These are phyloP conservation scores for Penicillium sp. DNA, from an alignment of 2,329 filamentous ascomycete species.

Conservation along the genomic window DNA sequence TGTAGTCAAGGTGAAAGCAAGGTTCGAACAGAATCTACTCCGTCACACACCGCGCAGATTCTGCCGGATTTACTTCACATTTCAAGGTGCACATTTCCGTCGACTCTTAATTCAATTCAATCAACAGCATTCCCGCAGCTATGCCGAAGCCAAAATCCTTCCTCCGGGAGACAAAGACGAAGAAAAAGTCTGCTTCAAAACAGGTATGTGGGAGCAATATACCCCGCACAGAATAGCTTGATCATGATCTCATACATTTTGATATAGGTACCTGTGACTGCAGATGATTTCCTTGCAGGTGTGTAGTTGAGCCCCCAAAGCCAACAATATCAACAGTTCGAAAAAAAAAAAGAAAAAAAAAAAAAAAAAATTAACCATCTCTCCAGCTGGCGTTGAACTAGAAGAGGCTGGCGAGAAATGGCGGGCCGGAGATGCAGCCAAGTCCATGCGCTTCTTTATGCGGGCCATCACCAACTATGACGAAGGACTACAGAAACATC, in stretches of 20 bases:
- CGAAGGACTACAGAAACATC: slow-evolving; percentile 60
- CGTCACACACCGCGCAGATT: slow-evolving; percentile 8
- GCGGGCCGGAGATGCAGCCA: slow-evolving; percentile 67
- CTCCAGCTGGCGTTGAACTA: slow-evolving; percentile 61
- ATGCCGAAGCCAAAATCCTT: slow-evolving; percentile 44
- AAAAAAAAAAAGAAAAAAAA: not conserved
- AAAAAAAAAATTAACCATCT: not conserved
- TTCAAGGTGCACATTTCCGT: not conserved
- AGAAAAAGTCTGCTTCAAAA: slow-evolving; percentile 41
- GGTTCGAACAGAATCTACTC: not conserved
- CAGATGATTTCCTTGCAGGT: slow-evolving; percentile 67
- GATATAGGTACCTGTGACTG: slow-evolving; percentile 54
- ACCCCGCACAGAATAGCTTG: not conserved
- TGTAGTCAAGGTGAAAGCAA: not conserved
- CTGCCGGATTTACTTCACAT: slow-evolving; percentile 8
- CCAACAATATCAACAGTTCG: not conserved
- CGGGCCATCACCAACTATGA: slow-evolving; percentile 66
- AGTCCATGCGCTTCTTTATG: slow-evolving; percentile 58
- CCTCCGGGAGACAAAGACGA: slow-evolving; percentile 43
- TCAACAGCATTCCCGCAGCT: slow-evolving; percentile 2
- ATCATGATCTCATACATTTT: slow-evolving; percentile 6
- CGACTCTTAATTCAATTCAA: not conserved
- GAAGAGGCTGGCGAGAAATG: slow-evolving; percentile 74
- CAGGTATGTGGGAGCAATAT: slow-evolving; percentile 29
- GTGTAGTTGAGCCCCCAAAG: slow-evolving; percentile 13